Base-by-base conservation (phyloP, 2,329 filamentous ascomycete genomes). In the Colletotrichum plurivorum region DNA sequence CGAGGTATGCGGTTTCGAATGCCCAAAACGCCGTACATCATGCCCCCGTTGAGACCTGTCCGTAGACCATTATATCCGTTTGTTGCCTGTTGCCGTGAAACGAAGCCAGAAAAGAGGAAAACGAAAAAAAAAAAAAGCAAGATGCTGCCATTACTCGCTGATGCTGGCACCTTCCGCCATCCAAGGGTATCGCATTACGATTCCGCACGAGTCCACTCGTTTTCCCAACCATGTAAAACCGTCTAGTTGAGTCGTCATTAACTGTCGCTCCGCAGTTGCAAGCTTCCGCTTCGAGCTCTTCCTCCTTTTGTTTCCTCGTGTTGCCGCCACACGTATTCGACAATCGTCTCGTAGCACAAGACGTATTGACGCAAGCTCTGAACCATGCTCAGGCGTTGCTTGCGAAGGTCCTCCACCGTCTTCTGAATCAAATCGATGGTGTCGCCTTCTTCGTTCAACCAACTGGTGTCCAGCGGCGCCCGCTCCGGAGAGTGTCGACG, bases 361-460 rank as follows among this genome's bases (percentile, higher is more conserved):
- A 98, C 95, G 81, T 93, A 98, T 79, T 99, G 96, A 70, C 94
- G 87, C 67, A 98, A 83, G 75, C 93, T 98, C 81, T 98, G 96
- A 51, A 99, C 95, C 95, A 98, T 99, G 80, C 94, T 98, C 20
- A 98, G 82, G 72, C 96, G 86, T 82, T 99, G 96, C 56, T 88
- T 85, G 65, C 96, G 87, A 79, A 99, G 97, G 75, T 98, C 94
- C 74, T 96, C 93, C 1, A 99, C 95, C 0, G 95, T 96, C 77
- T 90, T 91, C 71, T 93, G 91, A 55, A 99, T 90, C 69, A 98
- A 80, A 78, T 99, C 96, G 2, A 93, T 77, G 27, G 89, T 86
- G 52, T 93, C 89, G 71, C 92, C 86, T 54, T 93, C 89, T 70
- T 92, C 86, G 15, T 85, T 81, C n/a, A 95, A 78, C 93, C 93